Conservation (phyloP, 2,329 filamentous ascomycete species). For the Cytospora piceae region DNA sequence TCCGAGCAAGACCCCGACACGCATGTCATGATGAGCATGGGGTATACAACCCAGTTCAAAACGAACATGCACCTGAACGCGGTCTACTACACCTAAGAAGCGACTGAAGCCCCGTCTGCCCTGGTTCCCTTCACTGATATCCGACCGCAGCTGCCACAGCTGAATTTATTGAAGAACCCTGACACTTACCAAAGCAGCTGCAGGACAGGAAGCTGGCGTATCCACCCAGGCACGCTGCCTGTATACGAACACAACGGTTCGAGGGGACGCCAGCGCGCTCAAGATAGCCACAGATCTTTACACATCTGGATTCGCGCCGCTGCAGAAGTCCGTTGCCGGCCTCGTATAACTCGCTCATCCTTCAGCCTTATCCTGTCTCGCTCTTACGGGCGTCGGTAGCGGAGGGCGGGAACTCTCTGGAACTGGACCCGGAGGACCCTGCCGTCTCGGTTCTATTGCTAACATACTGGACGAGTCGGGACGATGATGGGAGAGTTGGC, state of each 20-base stretch:
- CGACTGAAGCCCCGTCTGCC: slow-evolving; percentile 20
- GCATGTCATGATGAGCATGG: slow-evolving; percentile 7
- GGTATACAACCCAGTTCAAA: not conserved
- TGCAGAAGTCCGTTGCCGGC: not conserved
- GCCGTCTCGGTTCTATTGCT: not conserved
- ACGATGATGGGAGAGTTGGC: not conserved
- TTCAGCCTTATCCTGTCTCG: slow-evolving; percentile 7
- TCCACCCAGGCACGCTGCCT: not conserved
- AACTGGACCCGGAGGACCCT: not conserved
- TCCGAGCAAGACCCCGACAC: not conserved
- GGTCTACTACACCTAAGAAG: slow-evolving; percentile 11
- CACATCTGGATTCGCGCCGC: not conserved
- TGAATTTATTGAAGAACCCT: not conserved
- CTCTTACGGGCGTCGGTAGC: slow-evolving; percentile 7
- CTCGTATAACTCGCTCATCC: slow-evolving; percentile 4
- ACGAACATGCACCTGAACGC: not conserved
- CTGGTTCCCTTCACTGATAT: slow-evolving; percentile 24
- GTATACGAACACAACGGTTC: slow-evolving; percentile 5
- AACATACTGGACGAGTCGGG: not conserved
- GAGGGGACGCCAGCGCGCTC: not conserved
- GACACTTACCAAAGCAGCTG: slow-evolving; percentile 6
- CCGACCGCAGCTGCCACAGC: slow-evolving; percentile 16
- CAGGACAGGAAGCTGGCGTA: slow-evolving; percentile 1
- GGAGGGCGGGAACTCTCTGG: slow-evolving; percentile 7
- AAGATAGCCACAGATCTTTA: not conserved